These are phyloP conservation scores for Chaetomium tenue DNA, from an alignment of 495 filamentous ascomycete species.

Conservation along the genomic window DNA sequence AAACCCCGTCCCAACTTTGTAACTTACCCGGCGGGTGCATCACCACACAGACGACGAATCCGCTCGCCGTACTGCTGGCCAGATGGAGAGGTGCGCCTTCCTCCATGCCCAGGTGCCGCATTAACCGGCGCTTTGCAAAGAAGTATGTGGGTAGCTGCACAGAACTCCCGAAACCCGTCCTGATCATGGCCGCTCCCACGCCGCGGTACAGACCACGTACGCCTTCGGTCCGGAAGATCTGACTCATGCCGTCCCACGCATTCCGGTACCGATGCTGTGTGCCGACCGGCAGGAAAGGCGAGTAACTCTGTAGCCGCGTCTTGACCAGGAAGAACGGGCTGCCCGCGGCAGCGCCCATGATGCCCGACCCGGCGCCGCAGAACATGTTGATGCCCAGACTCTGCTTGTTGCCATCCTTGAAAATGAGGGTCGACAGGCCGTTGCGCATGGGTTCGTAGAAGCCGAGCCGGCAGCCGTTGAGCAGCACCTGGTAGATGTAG, in stretches of 20 bases:
- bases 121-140: conserved; percentile 86
- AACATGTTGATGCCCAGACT: conserved; percentile 90
- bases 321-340: conserved; percentile 99
- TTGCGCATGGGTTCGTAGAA: conserved; percentile 95
- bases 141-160: conserved; percentile 98
- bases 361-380: conserved; percentile 79
- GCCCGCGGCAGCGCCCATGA: conserved; percentile 84
- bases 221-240: conserved; percentile 77
- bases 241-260: conserved; percentile 73
- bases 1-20: neutral
- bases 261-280: conserved; percentile 92
- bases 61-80: conserved; percentile 82
- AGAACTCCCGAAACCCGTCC: conserved; percentile 90
- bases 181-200: conserved; percentile 90
- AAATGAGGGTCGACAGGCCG: conserved; percentile 60
- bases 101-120: conserved; percentile 77
- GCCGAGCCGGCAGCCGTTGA: conserved; percentile 94
- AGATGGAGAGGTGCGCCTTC: conserved; percentile 90
- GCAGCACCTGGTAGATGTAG: conserved; percentile 94
- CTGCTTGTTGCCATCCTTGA: conserved; percentile 69
- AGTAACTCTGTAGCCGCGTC: conserved; percentile 91
- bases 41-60: conserved; percentile 93
- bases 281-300: conserved; percentile 89
- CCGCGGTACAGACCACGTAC: conserved; percentile 81
- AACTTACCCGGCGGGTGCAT: conserved; percentile 92